Evolutionary conservation across 805 yeast genomes (phyloP), one percentile per base, ranked within the genome.

Genomic region (Yamadazyma ubonensis): DNA sequence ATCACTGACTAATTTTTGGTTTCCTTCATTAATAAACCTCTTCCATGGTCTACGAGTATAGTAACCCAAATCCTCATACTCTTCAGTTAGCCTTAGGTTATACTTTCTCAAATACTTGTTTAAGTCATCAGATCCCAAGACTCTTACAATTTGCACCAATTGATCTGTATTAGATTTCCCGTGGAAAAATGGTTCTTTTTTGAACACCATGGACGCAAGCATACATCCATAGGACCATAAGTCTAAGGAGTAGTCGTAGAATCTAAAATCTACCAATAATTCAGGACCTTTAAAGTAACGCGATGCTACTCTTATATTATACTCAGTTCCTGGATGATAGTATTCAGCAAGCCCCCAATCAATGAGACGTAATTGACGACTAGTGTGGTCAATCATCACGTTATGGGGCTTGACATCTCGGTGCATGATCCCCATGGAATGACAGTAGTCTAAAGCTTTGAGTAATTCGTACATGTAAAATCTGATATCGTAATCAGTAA

Each of bases 271-370:
- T 7, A 89, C 87, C 42, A 89, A 71, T 49, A 89, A 70, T 64
- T 89, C 96, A 1, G 96, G 96, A 7, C 95, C 96, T 66, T 89
- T 89, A 65, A 83, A 88, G 63, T 86, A 88, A 44, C 96, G 76
- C 5, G 95, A 84, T 0, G 96, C 96, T 25, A 89, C 96, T 45
- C 96, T 75, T 16, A 87, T 96, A 55, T 89, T 89, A 65, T 86
- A 89, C 50, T 87, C 95, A 36, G 84, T 85, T 4, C 91, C 93
- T 2, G 85, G 83, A 57, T 89, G 96, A 62, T 89, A 89, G 57
- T 86, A 89, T 59, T 89, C 96, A 6, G 96, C 96, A 45, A 89
- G 67, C 11, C 96, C 96, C 96, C 96, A 89, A 66, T 89, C 96
- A 48, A 89, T 89, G 41, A 89, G 75, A 52, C 91, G 75, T 54